phyloP scores from a whole-genome alignment of 192 early-diverging fungal species.

The Rhizophagus prolifer region DNA sequence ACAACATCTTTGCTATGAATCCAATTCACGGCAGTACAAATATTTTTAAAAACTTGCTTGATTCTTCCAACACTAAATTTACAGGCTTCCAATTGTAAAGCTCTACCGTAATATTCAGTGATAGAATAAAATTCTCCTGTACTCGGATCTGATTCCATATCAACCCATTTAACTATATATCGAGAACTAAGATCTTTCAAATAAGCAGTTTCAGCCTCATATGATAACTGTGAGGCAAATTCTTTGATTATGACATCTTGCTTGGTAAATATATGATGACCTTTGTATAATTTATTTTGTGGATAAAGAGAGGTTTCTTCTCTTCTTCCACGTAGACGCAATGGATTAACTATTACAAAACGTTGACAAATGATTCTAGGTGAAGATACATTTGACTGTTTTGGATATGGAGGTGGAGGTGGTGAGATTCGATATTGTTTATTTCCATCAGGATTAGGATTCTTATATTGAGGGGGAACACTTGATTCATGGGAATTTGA shows the following conservation, averaged over 20 bases:
- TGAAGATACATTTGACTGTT: not conserved
- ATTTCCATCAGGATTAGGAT: not conserved
- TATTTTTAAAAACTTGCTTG: not conserved
- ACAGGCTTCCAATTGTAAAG: not conserved
- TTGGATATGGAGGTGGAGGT: not conserved
- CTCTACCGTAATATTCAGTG: not conserved
- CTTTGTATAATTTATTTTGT: not conserved
- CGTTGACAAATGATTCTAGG: not conserved
- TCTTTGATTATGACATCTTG: not conserved
- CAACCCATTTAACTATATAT: not conserved
- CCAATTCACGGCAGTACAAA: not conserved
- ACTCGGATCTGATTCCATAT: not conserved
- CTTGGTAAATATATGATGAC: not conserved
- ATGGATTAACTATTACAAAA: not conserved
- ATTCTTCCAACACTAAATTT: not conserved
- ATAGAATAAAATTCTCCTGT: not conserved
- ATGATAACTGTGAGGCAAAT: not conserved
- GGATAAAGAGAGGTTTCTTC: not conserved
- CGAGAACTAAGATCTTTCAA: not conserved
- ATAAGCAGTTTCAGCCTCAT: not conserved
- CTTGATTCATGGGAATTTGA: not conserved
- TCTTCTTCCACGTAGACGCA: not conserved
- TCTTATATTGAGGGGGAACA: not conserved
- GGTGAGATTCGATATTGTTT: not conserved
- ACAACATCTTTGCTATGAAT: not conserved